Base-by-base conservation (phyloP, 2,329 filamentous ascomycete species). In the Mycosphaerella arachidis region DNA sequence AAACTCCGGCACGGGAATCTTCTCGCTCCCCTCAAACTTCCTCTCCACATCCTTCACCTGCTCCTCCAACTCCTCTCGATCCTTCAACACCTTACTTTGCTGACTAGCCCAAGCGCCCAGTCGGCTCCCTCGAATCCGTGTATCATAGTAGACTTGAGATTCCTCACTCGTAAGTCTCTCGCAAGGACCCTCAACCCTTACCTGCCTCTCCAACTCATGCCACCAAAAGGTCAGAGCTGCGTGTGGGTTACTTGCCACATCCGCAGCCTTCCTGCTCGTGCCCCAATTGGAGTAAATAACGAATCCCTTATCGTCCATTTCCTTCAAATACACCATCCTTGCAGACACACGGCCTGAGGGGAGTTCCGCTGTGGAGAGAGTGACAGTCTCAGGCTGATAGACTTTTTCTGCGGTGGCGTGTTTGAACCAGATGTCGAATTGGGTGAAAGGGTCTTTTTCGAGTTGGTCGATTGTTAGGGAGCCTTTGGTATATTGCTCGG, bases 241-340 rank as follows among this genome's bases (percentile, higher is more conserved):
- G 77, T 89, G 88, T 30, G 84, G 83, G 75, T 97, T 99, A 4
- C 77, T 81, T 24, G 78, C 81, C 6, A 94, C 77, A 73, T 96
- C 91, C 53, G 77, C 71, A 0, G 86, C 84, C 78, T 87, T 86
- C 30, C 82, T 77, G 60, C 86, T 90, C 0, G 90, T 94, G 61
- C 86, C 92, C 79, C 92, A 93, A 76, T 99, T 99, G 71, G 86
- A 89, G 81, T 97, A 99, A 53, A 99, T 82, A 48, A 97, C 91
- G 76, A 95, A 99, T 16, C 92, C 92, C 20, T 74, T 76, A 5
- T 80, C 76, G 75, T 97, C 92, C 27, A 97, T 85, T 79, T 97
- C 94, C 77, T 99, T 99, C 66, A 99, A 83, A 77, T 97, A 99
- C 40, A 99, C 91, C 67, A 91, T 83, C 60, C 94, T 90, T 3